Percentiles rank a stretch among this genome's conserved stretches.
Evolutionary conservation across 495 filamentous ascomycete genomes (phyloP).

Genomic region (Tuber microsphaerosporum): DNA sequence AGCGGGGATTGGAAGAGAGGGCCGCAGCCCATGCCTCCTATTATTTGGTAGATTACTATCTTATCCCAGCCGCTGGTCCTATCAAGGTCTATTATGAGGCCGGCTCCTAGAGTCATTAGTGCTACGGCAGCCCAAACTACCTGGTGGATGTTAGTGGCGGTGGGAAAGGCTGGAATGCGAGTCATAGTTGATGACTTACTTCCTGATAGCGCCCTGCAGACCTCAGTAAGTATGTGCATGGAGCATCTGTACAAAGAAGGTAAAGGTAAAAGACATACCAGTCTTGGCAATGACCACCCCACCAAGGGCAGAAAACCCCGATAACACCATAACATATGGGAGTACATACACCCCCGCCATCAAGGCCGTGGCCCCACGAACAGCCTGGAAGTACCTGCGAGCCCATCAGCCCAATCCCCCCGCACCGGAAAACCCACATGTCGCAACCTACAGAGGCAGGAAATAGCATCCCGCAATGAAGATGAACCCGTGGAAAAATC

Average conservation of each 20-base stretch:
- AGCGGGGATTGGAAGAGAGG: slow-evolving; percentile 68
- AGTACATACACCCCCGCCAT: slow-evolving; percentile 73
- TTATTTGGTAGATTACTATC: slow-evolving; percentile 52
- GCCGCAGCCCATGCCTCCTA: slow-evolving; percentile 52
- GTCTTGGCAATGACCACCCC: slow-evolving; percentile 71
- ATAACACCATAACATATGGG: slow-evolving; percentile 64
- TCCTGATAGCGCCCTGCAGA: slow-evolving; percentile 39
- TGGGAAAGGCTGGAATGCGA: not conserved
- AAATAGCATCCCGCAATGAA: slow-evolving; percentile 71
- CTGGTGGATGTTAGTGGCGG: slow-evolving; percentile 8
- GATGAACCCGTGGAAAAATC: slow-evolving; percentile 61
- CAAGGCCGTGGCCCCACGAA: slow-evolving; percentile 64
- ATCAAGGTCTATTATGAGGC: slow-evolving; percentile 57
- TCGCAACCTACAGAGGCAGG: slow-evolving; percentile 52
- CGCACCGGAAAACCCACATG: not conserved
- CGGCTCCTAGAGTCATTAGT: slow-evolving; percentile 58
- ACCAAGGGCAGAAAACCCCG: slow-evolving; percentile 55
- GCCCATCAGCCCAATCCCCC: not conserved
- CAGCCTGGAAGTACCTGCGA: slow-evolving; percentile 60
- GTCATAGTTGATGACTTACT: slow-evolving; percentile 10
- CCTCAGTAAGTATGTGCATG: not conserved
- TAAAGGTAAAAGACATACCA: slow-evolving; percentile 44
- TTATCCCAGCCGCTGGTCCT: slow-evolving; percentile 51
- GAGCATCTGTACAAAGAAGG: not conserved
- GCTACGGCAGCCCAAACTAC: slow-evolving; percentile 53